Conservation (phyloP, 179 eudicot genomes). For the Corrigiola litoralis region DNA sequence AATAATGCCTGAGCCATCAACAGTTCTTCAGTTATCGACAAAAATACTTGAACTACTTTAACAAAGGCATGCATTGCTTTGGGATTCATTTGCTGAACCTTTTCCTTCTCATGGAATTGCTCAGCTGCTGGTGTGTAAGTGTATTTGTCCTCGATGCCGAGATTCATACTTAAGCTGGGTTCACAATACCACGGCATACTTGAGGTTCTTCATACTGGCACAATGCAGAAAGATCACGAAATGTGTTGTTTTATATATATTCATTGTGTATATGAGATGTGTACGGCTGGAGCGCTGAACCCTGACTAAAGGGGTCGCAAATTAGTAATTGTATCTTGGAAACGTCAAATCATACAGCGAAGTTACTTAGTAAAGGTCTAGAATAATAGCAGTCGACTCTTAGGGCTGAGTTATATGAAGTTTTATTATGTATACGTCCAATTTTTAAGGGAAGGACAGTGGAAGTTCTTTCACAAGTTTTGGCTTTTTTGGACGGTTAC, state of each 20-base stretch:
- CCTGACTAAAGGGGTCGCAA: neutral
- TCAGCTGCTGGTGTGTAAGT: neutral
- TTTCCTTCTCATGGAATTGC: neutral
- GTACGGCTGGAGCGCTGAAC: neutral
- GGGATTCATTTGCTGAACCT: neutral
- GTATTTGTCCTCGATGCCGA: conserved; percentile 8
- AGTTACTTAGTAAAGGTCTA: neutral
- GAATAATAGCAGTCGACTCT: neutral
- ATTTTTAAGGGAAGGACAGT: neutral
- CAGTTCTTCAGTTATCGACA: neutral
- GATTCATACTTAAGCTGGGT: neutral
- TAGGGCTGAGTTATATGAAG: neutral
- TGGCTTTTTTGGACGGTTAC: conserved; percentile 2
- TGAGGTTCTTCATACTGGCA: neutral
- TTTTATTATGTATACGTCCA: conserved; percentile 15
- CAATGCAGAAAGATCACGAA: neutral
- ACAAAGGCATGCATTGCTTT: neutral
- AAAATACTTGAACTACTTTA: neutral
- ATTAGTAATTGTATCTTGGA: neutral
- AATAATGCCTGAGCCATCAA: conserved; percentile 17
- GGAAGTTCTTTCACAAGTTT: conserved; percentile 19
- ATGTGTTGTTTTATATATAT: neutral
- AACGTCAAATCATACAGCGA: neutral
- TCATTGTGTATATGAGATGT: conserved; percentile 7
- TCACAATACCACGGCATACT: neutral